These are phyloP conservation scores for Mrakia blollopis DNA, from an alignment of 768 basidiomycete species.

Conservation along the genomic window DNA sequence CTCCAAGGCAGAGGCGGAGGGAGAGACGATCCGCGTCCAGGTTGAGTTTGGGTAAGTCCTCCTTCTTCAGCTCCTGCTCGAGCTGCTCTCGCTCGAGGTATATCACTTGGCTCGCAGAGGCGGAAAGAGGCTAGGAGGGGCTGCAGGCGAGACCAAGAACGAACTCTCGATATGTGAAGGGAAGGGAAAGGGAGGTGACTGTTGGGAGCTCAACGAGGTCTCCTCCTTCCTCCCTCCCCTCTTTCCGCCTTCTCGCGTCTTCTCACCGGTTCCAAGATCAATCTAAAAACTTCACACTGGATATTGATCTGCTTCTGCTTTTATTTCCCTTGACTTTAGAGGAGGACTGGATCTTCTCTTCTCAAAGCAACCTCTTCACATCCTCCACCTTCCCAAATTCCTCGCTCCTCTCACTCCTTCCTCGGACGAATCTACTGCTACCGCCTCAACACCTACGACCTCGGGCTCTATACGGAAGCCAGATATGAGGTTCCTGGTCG, in stretches of 20 bases:
- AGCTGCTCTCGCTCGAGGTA: too few relatives aligned
- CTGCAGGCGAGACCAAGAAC: background rate
- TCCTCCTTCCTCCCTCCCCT: background rate
- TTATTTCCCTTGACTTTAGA: background rate
- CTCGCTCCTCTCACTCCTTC: background rate
- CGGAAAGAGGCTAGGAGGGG: background rate
- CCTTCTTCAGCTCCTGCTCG: background rate
- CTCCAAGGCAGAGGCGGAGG: background rate
- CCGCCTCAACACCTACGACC: background rate
- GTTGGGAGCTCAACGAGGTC: background rate
- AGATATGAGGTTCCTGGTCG: conserved; percentile 71
- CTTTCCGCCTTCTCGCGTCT: background rate
- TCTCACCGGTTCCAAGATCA: background rate
- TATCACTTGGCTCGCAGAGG: too few relatives aligned
- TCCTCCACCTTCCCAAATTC: conserved; percentile 19
- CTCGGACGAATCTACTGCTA: conserved; percentile 23
- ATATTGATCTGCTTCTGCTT: background rate
- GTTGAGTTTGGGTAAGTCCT: conserved; percentile 32
- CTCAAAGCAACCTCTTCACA: conserved; percentile 27
- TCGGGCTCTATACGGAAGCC: conserved; percentile 46
- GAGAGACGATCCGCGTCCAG: conserved; percentile 19
- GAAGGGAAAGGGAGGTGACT: too few relatives aligned
- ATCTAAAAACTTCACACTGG: background rate
- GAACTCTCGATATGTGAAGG: too few relatives aligned
- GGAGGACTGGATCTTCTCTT: conserved; percentile 33